Evolutionary conservation across 2,329 filamentous ascomycete species (phyloP), one percentile per base, ranked within the genome.

Genomic region (Talaromyces sp.): DNA sequence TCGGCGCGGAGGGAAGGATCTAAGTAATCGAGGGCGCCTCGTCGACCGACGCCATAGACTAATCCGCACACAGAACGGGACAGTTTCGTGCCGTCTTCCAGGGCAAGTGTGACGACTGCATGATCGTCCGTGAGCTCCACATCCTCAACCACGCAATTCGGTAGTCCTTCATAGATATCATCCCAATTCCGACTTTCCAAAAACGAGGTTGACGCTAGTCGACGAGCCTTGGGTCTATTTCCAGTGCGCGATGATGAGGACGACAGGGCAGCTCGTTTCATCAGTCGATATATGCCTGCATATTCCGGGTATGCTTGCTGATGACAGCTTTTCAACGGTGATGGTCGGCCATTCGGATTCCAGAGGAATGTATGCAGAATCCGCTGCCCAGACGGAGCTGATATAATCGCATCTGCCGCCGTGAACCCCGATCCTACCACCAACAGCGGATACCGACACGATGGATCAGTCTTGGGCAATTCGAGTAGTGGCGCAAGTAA

Each of bases 271-370:
- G 84, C 82, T 8, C 82, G 77, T 72, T 86, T 88, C 86, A 88
- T 88, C 49, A 84, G 77, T 15, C 84, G 80, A 68, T 88, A 88
- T 1, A 88, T 79, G 8, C 82, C 80, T 0, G 86, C 85, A 70
- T 88, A 88, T 67, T 88, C 86, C 0, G 86, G 86, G 70, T 88
- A 88, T 34, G 85, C 86, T 53, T 84, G 82, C 56, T 85, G 83
- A 70, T 88, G 86, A 66, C 86, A 88, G 43, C 82, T 81, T 22
- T 83, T 82, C 13, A 88, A 74, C 1, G 86, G 86, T 0, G 85
- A 87, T 0, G 85, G 85, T 19, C 80, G 79, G 5, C 77, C 79
- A 8, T 85, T 79, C 0, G 85, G 84, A n/a, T 81, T 79, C 86
- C 86, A 88, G 71, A 84, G 84, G 72, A 83, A 88, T 61, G 87